phyloP scores from a whole-genome alignment of 352 stramenopile genomes.

The Globisporangium perplexum region DNA sequence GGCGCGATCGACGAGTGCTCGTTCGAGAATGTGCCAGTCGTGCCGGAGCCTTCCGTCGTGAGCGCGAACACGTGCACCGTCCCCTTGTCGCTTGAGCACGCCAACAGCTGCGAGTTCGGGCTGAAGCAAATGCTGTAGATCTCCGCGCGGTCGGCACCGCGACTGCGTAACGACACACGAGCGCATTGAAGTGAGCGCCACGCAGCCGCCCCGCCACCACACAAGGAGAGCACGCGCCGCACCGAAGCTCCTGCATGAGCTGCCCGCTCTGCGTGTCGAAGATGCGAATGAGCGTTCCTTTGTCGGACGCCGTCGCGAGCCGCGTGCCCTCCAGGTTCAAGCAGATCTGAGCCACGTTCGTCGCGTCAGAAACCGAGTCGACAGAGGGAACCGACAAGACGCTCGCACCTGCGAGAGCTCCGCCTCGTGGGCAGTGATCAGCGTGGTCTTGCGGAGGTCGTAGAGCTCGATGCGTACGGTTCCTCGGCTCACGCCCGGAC shows the following conservation, averaged over 20 bases:
- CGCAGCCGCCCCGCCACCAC: not conserved
- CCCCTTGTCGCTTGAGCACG: constrained; percentile 96
- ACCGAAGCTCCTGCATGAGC: constrained; percentile 85
- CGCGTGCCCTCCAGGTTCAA: constrained; percentile 94
- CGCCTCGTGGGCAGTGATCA: constrained; percentile 96
- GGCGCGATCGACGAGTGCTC: constrained; percentile 53
- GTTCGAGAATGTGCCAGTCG: constrained; percentile 47
- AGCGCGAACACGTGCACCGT: constrained; percentile 95
- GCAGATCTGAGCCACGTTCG: constrained; percentile 47
- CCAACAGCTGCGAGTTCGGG: constrained; percentile 89
- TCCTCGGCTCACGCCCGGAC: constrained; percentile 86
- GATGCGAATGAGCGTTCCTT: constrained; percentile 97
- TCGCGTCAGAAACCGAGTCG: not conserved
- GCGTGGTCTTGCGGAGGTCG: constrained; percentile 90
- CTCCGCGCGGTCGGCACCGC: constrained; percentile 93
- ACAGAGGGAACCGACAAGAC: not conserved
- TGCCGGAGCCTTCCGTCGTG: constrained; percentile 54
- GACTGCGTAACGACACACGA: constrained; percentile 29
- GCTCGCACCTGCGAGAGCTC: constrained; percentile 76
- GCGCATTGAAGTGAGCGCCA: not conserved
- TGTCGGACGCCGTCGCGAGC: constrained; percentile 95
- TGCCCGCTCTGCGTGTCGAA: constrained; percentile 95
- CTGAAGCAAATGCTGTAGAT: constrained; percentile 98
- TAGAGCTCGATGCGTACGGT: constrained; percentile 98
- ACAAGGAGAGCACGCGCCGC: not conserved